Evolutionary conservation across 2,329 filamentous ascomycete genomes (phyloP).

Genomic region (Elsinoe perseae): DNA sequence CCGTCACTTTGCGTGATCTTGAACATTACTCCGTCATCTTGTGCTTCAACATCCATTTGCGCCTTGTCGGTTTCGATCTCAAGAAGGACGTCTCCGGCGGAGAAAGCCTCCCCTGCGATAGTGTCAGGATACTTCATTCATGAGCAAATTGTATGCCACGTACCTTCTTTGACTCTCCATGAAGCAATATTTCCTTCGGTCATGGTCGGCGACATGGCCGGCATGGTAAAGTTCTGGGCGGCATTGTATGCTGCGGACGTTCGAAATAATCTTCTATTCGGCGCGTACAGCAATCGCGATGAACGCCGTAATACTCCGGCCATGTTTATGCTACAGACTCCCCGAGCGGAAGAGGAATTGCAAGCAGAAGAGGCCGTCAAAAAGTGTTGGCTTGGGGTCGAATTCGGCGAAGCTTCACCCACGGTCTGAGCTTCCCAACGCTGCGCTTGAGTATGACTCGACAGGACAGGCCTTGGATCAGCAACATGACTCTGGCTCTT

Average conservation of each 20-base stretch:
- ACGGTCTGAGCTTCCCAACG: slow-evolving; percentile 11
- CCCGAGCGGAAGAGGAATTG: not conserved
- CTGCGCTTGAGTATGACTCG: not conserved
- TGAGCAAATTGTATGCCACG: slow-evolving; percentile 2
- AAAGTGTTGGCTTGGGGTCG: slow-evolving; percentile 9
- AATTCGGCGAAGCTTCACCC: slow-evolving; percentile 8
- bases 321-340: not conserved
- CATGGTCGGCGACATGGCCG: slow-evolving; percentile 85
- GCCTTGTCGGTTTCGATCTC: slow-evolving; percentile 95
- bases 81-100: slow-evolving; percentile 75
- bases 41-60: slow-evolving; percentile 89
- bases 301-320: slow-evolving; percentile 11
- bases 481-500: not conserved
- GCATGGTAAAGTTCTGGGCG: slow-evolving; percentile 85
- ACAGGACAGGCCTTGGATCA: not conserved
- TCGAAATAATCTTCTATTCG: slow-evolving; percentile 14
- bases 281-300: slow-evolving; percentile 5
- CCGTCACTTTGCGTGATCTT: slow-evolving; percentile 72
- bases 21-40: slow-evolving; percentile 77
- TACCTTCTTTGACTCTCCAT: slow-evolving; percentile 78
- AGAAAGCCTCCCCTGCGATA: slow-evolving; percentile 58
- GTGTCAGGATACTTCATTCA: slow-evolving; percentile 24
- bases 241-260: slow-evolving; percentile 35
- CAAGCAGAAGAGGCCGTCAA: not conserved
- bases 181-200: slow-evolving; percentile 81